Conservation (phyloP, 345 rosid species). For the Trapa bicornis region DNA sequence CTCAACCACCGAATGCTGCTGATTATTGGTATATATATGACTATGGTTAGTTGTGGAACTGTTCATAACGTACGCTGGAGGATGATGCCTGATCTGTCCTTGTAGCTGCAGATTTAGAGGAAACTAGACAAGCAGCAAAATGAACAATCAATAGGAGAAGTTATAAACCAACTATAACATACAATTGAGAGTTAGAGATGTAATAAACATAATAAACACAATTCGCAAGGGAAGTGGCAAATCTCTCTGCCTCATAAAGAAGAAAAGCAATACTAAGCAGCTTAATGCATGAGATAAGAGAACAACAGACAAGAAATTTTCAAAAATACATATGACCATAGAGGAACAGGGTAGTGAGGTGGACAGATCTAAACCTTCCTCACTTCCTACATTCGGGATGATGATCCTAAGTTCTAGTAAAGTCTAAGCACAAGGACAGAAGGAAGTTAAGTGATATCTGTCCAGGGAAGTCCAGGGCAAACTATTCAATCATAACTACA, state of each 20-base stretch:
- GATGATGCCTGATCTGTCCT: slow-evolving; percentile 40
- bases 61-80: slow-evolving; percentile 31
- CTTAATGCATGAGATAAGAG: not conserved
- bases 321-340: not conserved
- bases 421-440: not conserved
- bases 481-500: not conserved
- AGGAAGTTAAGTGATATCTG: no score
- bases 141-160: slow-evolving; percentile 5
- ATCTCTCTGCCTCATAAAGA: not conserved
- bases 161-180: not conserved
- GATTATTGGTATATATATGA: slow-evolving; percentile 33
- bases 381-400: not conserved
- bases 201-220: not conserved
- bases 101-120: slow-evolving; percentile 33
- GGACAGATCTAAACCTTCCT: no score
- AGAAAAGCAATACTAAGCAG: not conserved
- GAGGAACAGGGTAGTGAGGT: not conserved
- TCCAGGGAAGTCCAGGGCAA: not conserved
- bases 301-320: not conserved
- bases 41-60: slow-evolving; percentile 27
- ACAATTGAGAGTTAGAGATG: not conserved
- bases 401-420: not conserved
- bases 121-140: slow-evolving; percentile 33
- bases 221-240: not conserved
- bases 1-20: slow-evolving; percentile 37